A percentile compares a stretch with the other conserved stretches of the same genome.
Conservation (phyloP, 2,329 filamentous ascomycete species). For the Periconia macrospinosa region DNA sequence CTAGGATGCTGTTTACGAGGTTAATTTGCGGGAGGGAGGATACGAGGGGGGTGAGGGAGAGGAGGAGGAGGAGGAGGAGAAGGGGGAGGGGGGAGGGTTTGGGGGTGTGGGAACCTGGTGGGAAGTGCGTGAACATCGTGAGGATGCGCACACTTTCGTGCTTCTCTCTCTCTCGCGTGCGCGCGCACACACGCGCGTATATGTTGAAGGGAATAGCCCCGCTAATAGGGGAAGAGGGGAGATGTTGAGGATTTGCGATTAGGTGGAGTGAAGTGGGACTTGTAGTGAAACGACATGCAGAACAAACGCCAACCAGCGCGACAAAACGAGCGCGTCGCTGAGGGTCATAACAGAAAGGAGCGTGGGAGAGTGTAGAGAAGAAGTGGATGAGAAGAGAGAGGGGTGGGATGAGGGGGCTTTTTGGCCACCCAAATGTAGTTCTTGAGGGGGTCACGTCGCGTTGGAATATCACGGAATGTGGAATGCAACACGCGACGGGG, state of each 20-base stretch:
- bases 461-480: not conserved
- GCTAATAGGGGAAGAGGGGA: not conserved
- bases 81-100: not conserved
- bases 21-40: not conserved
- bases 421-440: too few species aligned
- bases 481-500: not conserved
- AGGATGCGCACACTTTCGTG: too few species aligned
- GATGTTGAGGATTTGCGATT: not conserved
- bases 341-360: not conserved
- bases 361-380: not conserved
- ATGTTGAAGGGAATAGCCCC: too few species aligned
- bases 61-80: not conserved
- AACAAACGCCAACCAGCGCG: not conserved
- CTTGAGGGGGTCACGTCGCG: not conserved
- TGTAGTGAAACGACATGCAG: not conserved
- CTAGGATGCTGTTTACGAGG: not conserved
- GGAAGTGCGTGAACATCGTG: not conserved
- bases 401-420: not conserved
- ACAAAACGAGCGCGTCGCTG: not conserved
- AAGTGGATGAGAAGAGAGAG: not conserved
- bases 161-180: too few species aligned
- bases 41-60: not conserved
- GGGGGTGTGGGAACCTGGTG: too few species aligned
- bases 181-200: too few species aligned
- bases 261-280: not conserved